Percentiles rank a stretch among this genome's conserved stretches.
Conservation (phyloP, 2,329 filamentous ascomycete species). For the Penicillium concentricum region DNA sequence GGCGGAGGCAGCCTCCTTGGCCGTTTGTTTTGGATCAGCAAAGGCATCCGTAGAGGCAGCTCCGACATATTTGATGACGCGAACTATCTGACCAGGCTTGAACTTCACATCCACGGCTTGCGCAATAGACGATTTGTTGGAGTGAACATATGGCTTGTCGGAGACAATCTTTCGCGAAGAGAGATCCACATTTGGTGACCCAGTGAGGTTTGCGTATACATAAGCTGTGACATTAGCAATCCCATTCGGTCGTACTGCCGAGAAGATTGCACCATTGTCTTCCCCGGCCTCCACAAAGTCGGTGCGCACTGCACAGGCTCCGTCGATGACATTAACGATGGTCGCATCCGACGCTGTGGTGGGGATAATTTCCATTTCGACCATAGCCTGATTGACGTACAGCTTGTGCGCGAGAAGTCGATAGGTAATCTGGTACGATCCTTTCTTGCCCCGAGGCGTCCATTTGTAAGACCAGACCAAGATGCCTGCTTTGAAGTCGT, state of each 20-base stretch:
- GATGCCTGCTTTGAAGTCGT: slow-evolving; percentile 63
- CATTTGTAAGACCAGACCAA: slow-evolving; percentile 66
- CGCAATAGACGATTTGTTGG: slow-evolving; percentile 64
- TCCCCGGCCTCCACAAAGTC: slow-evolving; percentile 57
- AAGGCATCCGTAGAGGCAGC: slow-evolving; percentile 69
- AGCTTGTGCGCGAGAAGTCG: slow-evolving; percentile 66
- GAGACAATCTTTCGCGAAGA: slow-evolving; percentile 46
- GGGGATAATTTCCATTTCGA: slow-evolving; percentile 60
- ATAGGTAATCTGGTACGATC: slow-evolving; percentile 60
- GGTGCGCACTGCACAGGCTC: slow-evolving; percentile 65
- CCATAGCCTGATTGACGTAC: slow-evolving; percentile 59
- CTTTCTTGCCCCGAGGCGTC: slow-evolving; percentile 53
- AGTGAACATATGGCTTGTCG: slow-evolving; percentile 50
- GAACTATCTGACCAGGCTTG: slow-evolving; percentile 52
- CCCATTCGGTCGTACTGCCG: slow-evolving; percentile 63
- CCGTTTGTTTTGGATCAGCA: slow-evolving; percentile 54
- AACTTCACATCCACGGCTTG: slow-evolving; percentile 58
- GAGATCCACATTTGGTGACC: slow-evolving; percentile 41
- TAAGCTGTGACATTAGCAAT: slow-evolving; percentile 64
- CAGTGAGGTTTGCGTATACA: slow-evolving; percentile 49
- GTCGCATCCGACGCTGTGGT: slow-evolving; percentile 54
- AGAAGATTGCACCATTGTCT: slow-evolving; percentile 60
- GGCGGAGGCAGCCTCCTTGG: slow-evolving; percentile 54
- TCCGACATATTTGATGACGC: slow-evolving; percentile 66
- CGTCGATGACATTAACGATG: slow-evolving; percentile 67